These are phyloP conservation scores for Microbotryum silenes-acaulis DNA, from an alignment of 1,284 basidiomycete species.

Conservation along the genomic window DNA sequence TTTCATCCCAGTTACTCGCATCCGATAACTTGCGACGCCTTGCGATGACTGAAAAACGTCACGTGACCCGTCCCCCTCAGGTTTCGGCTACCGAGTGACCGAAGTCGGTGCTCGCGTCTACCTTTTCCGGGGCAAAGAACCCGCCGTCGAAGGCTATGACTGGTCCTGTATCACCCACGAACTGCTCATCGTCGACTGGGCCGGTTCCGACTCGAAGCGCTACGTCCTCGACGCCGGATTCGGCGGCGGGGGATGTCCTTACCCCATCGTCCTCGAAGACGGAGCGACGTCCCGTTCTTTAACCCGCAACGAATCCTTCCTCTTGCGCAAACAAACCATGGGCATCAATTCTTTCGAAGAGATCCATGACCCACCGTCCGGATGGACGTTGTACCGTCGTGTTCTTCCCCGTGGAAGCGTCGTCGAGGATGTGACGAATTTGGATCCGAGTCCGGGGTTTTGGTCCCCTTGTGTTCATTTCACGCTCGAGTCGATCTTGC, in stretches of 20 bases:
- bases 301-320: constrained; percentile 18
- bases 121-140: constrained; percentile 24
- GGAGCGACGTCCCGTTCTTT: constrained; percentile 18
- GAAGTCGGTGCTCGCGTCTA: constrained; percentile 24
- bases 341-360: constrained; percentile 3
- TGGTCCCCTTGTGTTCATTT: constrained; percentile 27
- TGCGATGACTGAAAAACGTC: too few relatives aligned
- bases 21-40: too few relatives aligned
- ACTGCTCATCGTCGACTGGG: constrained; percentile 21
- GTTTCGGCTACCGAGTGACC: constrained; percentile 22
- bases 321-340: constrained; percentile 16
- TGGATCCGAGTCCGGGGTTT: constrained; percentile 3
- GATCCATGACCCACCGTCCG: constrained; percentile 8
- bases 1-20: neutral
- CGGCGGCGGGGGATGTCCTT: constrained; percentile 12
- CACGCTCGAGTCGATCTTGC: constrained; percentile 10
- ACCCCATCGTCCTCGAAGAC: constrained; percentile 14
- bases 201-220: neutral
- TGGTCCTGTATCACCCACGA: constrained; percentile 24
- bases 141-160: constrained; percentile 6
- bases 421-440: neutral
- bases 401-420: constrained; percentile 9
- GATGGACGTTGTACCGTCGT: constrained; percentile 27
- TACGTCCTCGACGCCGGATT: constrained; percentile 14
- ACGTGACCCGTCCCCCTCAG: neutral